A percentile compares a stretch with the other conserved stretches of the same genome.
These are phyloP conservation scores for Cladophialophora immunda DNA, from an alignment of 2,329 filamentous ascomycete genomes.

Conservation along the genomic window DNA sequence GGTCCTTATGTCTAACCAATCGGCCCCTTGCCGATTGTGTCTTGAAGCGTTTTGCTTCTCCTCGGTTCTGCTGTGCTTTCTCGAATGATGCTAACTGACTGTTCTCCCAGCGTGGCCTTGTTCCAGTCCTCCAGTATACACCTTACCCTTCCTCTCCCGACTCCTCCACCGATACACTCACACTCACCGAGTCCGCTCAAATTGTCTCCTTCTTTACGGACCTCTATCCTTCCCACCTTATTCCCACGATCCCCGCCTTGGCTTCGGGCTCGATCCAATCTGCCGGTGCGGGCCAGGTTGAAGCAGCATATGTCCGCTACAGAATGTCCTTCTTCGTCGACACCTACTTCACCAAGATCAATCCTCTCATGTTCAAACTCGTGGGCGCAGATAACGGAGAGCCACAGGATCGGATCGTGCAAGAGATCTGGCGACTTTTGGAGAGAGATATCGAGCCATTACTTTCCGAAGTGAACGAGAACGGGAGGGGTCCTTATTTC, in stretches of 20 bases:
- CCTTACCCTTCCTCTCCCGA: slow-evolving; percentile 59
- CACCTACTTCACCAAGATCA: slow-evolving; percentile 71
- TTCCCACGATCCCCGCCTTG: slow-evolving; percentile 44
- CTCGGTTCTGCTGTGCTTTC: not conserved
- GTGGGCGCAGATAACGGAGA: slow-evolving; percentile 58
- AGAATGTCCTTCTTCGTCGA: slow-evolving; percentile 77
- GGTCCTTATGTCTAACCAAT: not conserved
- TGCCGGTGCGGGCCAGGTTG: slow-evolving; percentile 53
- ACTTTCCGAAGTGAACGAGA: slow-evolving; percentile 51
- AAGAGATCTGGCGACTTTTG: slow-evolving; percentile 64
- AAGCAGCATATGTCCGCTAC: slow-evolving; percentile 69
- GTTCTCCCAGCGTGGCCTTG: slow-evolving; percentile 68
- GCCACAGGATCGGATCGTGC: slow-evolving; percentile 59
- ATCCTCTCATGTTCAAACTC: slow-evolving; percentile 57
- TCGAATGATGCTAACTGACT: not conserved
- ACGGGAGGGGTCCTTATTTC: slow-evolving; percentile 63
- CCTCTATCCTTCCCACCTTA: slow-evolving; percentile 71
- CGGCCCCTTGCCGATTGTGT: not conserved
- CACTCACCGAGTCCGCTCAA: slow-evolving; percentile 77
- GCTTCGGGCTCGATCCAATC: not conserved
- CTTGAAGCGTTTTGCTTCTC: not conserved
- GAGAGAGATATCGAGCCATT: slow-evolving; percentile 78
- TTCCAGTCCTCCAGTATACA: slow-evolving; percentile 66
- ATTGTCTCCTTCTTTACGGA: slow-evolving; percentile 78
- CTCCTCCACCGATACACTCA: slow-evolving; percentile 60